Evolutionary conservation across 331 rosid genomes (phyloP).

Genomic region (Spiraea crenata): DNA sequence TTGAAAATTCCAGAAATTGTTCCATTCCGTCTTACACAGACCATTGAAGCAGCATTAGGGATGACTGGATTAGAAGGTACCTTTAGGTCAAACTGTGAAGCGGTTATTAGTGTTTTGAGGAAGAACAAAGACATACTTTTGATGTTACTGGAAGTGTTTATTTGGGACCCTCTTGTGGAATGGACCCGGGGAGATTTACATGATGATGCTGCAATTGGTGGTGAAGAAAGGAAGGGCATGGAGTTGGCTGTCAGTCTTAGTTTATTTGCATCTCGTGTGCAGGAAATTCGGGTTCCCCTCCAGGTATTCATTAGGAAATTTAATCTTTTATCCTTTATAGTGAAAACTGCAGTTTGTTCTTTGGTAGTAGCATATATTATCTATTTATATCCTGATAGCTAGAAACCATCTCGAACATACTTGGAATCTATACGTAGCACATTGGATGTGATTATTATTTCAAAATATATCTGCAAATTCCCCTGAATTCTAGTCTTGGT

Average conservation of each 20-base stretch:
- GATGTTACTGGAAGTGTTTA: conserved; percentile 91
- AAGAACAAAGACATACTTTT: conserved; percentile 87
- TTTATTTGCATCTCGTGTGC: conserved; percentile 96
- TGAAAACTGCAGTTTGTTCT: background rate
- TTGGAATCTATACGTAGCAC: background rate
- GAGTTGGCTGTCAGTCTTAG: conserved; percentile 98
- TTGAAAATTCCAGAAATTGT: conserved; percentile 95
- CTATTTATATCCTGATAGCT: conserved; percentile 18
- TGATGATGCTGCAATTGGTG: conserved; percentile 95
- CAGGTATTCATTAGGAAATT: conserved; percentile 48
- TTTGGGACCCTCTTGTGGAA: conserved; percentile 96
- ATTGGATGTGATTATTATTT: background rate
- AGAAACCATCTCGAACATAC: conserved; percentile 5
- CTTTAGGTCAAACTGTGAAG: conserved; percentile 95
- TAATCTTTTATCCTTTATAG: conserved; percentile 11
- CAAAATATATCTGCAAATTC: background rate
- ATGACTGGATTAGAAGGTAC: conserved; percentile 91
- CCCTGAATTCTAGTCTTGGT: background rate
- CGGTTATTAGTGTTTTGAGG: conserved; percentile 66
- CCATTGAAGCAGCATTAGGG: conserved; percentile 92
- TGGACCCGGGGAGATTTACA: conserved; percentile 99
- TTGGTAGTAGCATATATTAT: background rate
- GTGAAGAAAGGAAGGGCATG: conserved; percentile 99
- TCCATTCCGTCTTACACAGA: conserved; percentile 96
- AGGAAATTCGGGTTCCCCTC: conserved; percentile 94